Percentiles rank a stretch among this genome's conserved stretches.
Evolutionary conservation across 257 asterid species (phyloP).

Genomic region (Solanum sitiens): DNA sequence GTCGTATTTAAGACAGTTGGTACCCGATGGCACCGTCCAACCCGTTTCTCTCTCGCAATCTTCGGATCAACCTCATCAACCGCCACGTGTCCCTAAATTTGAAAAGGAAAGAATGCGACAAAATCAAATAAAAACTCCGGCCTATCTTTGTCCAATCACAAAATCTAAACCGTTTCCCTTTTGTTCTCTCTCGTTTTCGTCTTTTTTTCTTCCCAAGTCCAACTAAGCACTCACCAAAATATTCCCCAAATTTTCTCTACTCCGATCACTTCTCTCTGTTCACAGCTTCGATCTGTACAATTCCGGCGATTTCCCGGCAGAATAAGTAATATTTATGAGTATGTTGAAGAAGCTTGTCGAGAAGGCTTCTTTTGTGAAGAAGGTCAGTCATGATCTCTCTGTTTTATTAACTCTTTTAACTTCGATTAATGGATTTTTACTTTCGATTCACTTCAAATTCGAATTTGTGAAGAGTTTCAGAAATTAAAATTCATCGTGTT

Average conservation of each 20-base stretch:
- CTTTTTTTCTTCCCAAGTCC: not conserved
- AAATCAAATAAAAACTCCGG: not conserved
- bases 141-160: not conserved
- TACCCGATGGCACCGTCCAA: conserved; percentile 17
- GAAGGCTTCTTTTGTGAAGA: conserved; percentile 68
- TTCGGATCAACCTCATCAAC: conserved; percentile 28
- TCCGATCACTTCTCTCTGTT: not conserved
- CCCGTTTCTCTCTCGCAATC: conserved; percentile 30
- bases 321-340: not conserved
- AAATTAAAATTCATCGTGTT: not conserved
- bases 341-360: conserved; percentile 68
- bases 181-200: not conserved
- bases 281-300: not conserved
- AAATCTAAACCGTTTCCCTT: not conserved
- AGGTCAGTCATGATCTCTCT: conserved; percentile 26
- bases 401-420: not conserved
- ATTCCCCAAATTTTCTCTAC: not conserved
- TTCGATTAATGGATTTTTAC: too few relatives aligned
- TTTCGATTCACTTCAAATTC: not conserved
- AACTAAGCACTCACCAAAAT: not conserved
- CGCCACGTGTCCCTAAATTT: conserved; percentile 51
- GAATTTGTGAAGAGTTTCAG: not conserved
- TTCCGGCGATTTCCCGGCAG: not conserved
- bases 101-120: not conserved
- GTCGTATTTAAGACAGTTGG: conserved; percentile 11